Percentiles rank a stretch among this genome's conserved stretches.
Evolutionary conservation across 495 filamentous ascomycete genomes (phyloP).

Genomic region (Tuber borchii): DNA sequence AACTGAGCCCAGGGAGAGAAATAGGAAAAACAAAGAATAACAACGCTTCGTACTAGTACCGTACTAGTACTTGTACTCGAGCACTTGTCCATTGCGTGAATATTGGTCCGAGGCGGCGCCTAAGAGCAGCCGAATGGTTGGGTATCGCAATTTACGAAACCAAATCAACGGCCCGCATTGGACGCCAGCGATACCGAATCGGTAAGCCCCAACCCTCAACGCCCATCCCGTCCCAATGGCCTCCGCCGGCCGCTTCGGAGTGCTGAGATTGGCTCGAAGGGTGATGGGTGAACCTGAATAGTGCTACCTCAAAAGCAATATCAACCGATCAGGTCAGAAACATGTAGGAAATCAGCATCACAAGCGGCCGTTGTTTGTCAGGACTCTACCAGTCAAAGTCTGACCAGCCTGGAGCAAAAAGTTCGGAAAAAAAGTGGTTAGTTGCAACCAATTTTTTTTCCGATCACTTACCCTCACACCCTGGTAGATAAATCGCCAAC

Average conservation of each 20-base stretch:
- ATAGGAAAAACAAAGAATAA: neutral
- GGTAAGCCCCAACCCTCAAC: neutral
- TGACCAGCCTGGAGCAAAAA: too few relatives aligned
- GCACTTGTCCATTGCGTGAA: neutral
- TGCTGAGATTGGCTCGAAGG: neutral
- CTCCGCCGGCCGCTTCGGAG: neutral
- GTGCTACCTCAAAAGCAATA: neutral
- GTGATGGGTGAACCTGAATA: neutral
- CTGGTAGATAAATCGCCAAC: neutral
- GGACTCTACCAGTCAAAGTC: neutral
- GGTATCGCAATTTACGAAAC: neutral
- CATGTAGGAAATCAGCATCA: neutral
- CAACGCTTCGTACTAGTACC: neutral
- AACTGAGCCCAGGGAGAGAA: neutral
- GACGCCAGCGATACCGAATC: neutral
- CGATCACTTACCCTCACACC: too few relatives aligned
- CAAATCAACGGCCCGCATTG: neutral
- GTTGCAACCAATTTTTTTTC: too few relatives aligned
- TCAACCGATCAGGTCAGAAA: neutral
- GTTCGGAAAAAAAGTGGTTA: too few relatives aligned
- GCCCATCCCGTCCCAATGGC: neutral
- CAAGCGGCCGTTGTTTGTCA: neutral
- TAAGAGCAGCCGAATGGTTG: neutral
- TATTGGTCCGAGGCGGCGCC: neutral
- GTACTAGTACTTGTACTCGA: neutral